Evolutionary conservation across 768 basidiomycete genomes (phyloP), one percentile per base, ranked within the genome.

Genomic region (Tylopilus plumbeoviolaceoides): DNA sequence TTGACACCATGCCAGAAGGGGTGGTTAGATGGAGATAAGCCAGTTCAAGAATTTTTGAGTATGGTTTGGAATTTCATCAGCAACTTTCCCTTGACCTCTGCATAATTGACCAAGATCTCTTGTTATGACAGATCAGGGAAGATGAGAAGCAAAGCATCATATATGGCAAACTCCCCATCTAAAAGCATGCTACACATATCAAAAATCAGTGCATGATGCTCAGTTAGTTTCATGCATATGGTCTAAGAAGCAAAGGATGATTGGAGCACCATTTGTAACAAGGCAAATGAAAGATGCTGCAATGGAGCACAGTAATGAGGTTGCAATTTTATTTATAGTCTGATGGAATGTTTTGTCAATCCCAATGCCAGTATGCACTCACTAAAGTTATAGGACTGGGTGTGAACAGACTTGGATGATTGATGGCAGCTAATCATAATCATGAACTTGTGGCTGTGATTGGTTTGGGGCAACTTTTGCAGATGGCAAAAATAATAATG

Each of bases 151-250:
- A 90, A 72, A 1, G 72, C 77, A 11, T 72, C 63, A 67, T 77
- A 78, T 47, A 91, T 77, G 15, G 85, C 84, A 7, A 77, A 75
- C 67, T 90, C 87, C 88, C 88, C 89, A 65, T 91, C 84, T 41
- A 81, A 70, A 45, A 90, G 79, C 1, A 88, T 91, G 4, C 84
- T 87, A 56, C 89, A 90, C 54, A 87, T 84, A 57, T 91, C 89
- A 63, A 88, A 87, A 44, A 88, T 72, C 39, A 90, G 75, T 21
- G 77, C 78, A 17, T 48, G 56, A 47, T 68, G 57, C 2, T 55
- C 36, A 11, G 57, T 62, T 33, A 65, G 56, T 44, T 53, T 57
- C 44, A 54, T n/a, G 43, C 27, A 14, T 10, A 23, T 47, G 14
- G 40, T 25, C 27, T 49, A 28, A 30, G 55, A 43, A 51, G 50